Conservation (phyloP, 225 moss, liverwort and hornwort genomes). For the Asterella californica region DNA sequence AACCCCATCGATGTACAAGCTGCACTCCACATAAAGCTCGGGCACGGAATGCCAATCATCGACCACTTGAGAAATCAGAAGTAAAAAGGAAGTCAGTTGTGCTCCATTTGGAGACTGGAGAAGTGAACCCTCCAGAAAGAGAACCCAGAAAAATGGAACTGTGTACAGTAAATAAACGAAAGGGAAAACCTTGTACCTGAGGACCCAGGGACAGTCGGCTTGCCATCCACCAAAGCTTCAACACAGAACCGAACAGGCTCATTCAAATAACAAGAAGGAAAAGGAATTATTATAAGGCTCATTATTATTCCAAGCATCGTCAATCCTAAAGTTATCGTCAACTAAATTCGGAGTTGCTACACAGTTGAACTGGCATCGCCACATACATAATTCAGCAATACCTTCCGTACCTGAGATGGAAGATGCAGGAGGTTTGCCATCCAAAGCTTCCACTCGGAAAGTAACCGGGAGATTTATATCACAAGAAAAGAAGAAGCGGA, state of each 20-base stretch:
- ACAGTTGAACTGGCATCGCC: neutral
- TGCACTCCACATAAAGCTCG: slow-evolving; percentile 98
- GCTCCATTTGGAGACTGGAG: neutral
- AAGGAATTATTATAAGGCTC: neutral
- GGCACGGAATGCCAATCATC: slow-evolving; percentile 48
- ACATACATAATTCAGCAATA: no score
- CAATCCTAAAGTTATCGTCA: neutral
- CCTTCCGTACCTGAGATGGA: slow-evolving; percentile 31
- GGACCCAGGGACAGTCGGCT: neutral
- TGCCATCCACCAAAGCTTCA: slow-evolving; percentile 4
- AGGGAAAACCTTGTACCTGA: neutral
- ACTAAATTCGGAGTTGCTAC: neutral
- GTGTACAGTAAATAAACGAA: neutral
- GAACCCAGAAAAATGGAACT: neutral
- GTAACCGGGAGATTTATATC: slow-evolving; percentile 98
- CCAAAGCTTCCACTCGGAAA: slow-evolving; percentile 76
- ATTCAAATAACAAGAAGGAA: neutral
- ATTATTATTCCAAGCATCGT: neutral
- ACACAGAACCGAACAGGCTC: neutral
- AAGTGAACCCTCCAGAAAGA: no score
- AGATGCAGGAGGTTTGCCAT: slow-evolving; percentile 53
- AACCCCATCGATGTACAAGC: slow-evolving; percentile 82
- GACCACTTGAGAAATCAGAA: slow-evolving; percentile 7
- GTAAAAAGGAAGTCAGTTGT: neutral
- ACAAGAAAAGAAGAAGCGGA: slow-evolving; percentile 39